A percentile compares a stretch with the other conserved stretches of the same genome.
These are phyloP conservation scores for Psilocybe cyanescens DNA, from an alignment of 768 basidiomycete species.

Conservation along the genomic window DNA sequence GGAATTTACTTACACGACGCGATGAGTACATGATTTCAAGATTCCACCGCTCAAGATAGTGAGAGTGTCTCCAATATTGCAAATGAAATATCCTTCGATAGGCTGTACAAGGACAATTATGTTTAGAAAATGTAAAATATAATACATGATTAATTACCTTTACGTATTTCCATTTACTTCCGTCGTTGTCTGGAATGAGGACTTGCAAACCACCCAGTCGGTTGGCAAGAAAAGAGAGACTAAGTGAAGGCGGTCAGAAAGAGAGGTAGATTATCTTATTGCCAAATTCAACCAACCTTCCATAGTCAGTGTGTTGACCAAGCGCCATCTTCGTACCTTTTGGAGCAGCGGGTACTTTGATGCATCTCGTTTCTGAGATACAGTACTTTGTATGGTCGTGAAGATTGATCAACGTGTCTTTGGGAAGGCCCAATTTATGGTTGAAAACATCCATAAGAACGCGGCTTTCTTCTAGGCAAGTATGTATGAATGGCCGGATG, in stretches of 20 bases:
- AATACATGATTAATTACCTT: constrained; percentile 42
- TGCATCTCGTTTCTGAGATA: constrained; percentile 57
- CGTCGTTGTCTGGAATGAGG: constrained; percentile 47
- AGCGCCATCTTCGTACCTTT: constrained; percentile 35
- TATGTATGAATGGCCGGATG: constrained; percentile 53
- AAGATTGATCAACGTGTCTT: constrained; percentile 43
- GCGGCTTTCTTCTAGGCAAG: constrained; percentile 55
- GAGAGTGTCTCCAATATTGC: constrained; percentile 64
- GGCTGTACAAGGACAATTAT: constrained; percentile 33
- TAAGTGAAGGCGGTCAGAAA: constrained; percentile 20
- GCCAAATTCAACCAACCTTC: constrained; percentile 38
- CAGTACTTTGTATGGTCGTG: constrained; percentile 49
- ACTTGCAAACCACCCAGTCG: constrained; percentile 69
- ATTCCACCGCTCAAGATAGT: constrained; percentile 63
- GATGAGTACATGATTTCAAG: constrained; percentile 60
- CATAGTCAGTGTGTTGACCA: constrained; percentile 72
- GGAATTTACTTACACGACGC: constrained; percentile 49
- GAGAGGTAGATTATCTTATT: not conserved
- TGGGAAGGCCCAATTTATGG: constrained; percentile 51
- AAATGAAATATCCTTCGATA: constrained; percentile 53
- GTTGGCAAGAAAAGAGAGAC: constrained; percentile 62
- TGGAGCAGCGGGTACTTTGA: constrained; percentile 45
- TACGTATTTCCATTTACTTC: constrained; percentile 63
- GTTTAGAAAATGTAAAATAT: not conserved
- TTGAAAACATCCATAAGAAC: constrained; percentile 57